Base-by-base conservation (phyloP, 352 stramenopile genomes). In the Aphanomyces stellatus region DNA sequence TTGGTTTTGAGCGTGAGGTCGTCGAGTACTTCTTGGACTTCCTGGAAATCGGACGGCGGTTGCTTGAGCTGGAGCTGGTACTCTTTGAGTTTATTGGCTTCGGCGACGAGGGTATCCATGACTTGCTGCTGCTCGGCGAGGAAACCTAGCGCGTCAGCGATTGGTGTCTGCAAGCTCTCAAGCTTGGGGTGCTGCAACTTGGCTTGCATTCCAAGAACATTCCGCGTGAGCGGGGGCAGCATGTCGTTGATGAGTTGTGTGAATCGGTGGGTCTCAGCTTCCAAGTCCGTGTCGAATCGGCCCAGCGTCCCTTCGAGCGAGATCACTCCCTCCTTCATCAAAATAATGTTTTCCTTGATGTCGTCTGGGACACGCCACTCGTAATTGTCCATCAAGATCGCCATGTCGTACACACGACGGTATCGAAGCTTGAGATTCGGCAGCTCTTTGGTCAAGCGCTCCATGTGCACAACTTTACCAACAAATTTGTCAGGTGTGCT, bases 241-340 rank as follows among this genome's bases (percentile, higher is more conserved):
- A 91, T 93, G 35, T 97, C 91, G 13, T 92, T 73, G 53, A 98
- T 95, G 25, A 94, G 72, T 37, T 94, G 83, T 6, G 87, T 89
- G 53, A 98, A 98, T 6, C 90, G 88, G 2, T 81, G 86, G 4
- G 87, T 97, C 51, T 98, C 93, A 27, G 90, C 87, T 61, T 98
- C 91, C 31, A 97, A 80, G 31, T 96, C 84, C 15, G 79, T 90
- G 74, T 98, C 90, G 33, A 95, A 96, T 22, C 87, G 83, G 4
- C 89, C 90, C 2, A 97, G 77, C 0, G 88, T 95, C 5, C 82
- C 83, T 74, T 98, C 93, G 1, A 98, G 74, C 41, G 81, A 88
- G 41, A 90, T 69, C 1, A 98, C 90, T 6, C 91, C 88, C 70
- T 98, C 88, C 35, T 97, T 96, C 81, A 98, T 91, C 43, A 98